Evolutionary conservation across 1,139 yeast species (phyloP).

Genomic region (Groenewaldozyma sp.): DNA sequence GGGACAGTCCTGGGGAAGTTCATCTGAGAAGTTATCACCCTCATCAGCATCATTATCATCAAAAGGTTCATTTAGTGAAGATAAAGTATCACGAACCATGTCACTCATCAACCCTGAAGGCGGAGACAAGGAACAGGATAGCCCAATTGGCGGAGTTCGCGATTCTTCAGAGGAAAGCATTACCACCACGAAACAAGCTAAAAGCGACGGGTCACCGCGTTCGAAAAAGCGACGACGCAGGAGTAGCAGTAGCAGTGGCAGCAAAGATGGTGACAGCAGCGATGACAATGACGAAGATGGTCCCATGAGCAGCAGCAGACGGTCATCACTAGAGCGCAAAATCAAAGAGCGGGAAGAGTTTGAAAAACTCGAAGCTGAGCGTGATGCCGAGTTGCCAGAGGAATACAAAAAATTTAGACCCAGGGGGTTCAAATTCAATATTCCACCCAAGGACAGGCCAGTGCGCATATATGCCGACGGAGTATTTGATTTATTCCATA

Average conservation of each 20-base stretch:
- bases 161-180: no score
- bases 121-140: no score
- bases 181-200: no score
- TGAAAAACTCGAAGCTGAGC: slow-evolving; percentile 36
- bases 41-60: no score
- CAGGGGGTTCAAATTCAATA: slow-evolving; percentile 43
- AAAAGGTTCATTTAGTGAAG: no score
- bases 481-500: slow-evolving; percentile 88
- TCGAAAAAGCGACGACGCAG: no score
- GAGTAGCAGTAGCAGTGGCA: no score
- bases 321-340: no score
- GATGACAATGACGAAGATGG: slow-evolving; percentile 5
- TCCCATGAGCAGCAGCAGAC: slow-evolving; percentile 2
- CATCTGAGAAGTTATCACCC: slow-evolving; percentile 1
- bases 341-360: slow-evolving; percentile 10
- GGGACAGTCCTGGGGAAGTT: slow-evolving; percentile 1
- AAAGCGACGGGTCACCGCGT: no score
- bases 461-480: slow-evolving; percentile 95
- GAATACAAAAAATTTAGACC: slow-evolving; percentile 31
- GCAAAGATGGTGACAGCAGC: no score
- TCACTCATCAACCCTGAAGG: slow-evolving; percentile 3
- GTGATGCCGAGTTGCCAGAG: slow-evolving; percentile 47
- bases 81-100: slow-evolving; percentile 8
- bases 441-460: slow-evolving; percentile 82
- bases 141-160: no score